Evolutionary conservation across 331 rosid genomes (phyloP), one percentile per base, ranked within the genome.

Genomic region (Malus hybrid): DNA sequence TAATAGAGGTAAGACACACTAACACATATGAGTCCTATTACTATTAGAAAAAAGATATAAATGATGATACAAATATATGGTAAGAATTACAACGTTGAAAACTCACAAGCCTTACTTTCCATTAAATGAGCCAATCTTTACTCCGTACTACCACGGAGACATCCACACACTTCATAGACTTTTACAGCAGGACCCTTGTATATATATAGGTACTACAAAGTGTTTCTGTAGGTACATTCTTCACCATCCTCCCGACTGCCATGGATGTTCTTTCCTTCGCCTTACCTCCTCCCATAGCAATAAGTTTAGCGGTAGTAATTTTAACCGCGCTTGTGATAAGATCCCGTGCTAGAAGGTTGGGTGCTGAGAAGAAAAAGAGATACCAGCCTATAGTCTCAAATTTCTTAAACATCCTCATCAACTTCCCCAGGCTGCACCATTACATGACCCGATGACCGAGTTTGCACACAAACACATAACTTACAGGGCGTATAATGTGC

Each of bases 361-460:
- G 39, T 28, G 2, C 60, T 55, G 69, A 46, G 63, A 81, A 79
- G 72, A 71, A 70, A 63, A 84, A 66, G 69, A 80, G 55, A 31
- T 80, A 77, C 74, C 85, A 75, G 65, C 87, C 84, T 6, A 32
- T 84, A 24, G 76, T 72, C n/a, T 76, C 85, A 54, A 82, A 78
- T 0, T 18, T 75, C 6, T 52, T 87, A 32, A 61, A 65, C 75
- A 82, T 22, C 19, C 9, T 82, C 12, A 36, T 83, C 71, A 79
- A 85, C 73, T 79, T 67, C 79, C 52, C 68, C 7, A 79, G 81
- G 83, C 44, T 87, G 46, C 72, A 80, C 4, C 72, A 85, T 19
- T 88, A 80, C 85, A 83, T 84, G 86, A 79, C 82, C 6, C 74
- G 85, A 81, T 84, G 85, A 77, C 83, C 5, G 76, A 86, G 4